A percentile compares a stretch with the other conserved stretches of the same genome.
Conservation (phyloP, 1,284 basidiomycete species). For the Austroboletus rostrupii region DNA sequence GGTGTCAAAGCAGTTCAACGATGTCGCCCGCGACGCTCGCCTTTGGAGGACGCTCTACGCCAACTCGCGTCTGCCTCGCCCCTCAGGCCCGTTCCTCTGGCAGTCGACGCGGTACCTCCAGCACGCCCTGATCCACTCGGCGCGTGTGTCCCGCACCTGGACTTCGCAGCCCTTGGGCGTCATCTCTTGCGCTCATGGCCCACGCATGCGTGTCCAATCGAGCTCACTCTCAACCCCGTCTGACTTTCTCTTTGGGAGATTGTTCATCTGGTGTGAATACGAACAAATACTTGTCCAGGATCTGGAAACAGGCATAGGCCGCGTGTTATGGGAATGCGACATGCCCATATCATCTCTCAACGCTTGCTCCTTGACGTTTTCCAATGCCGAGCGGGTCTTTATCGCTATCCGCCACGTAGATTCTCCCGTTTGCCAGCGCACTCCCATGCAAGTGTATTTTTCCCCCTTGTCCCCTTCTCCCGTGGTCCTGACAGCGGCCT, state of each 20-base stretch:
- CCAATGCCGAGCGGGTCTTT: conserved; percentile 19
- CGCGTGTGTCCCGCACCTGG: conserved; percentile 20
- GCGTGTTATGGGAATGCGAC: conserved; percentile 14
- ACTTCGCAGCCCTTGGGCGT: conserved; percentile 17
- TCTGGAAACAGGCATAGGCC: conserved; percentile 22
- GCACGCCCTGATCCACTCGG: conserved; percentile 16
- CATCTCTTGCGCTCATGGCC: conserved; percentile 15
- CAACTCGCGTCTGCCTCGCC: conserved; percentile 18
- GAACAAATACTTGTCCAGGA: conserved; percentile 20
- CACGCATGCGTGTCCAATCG: conserved; percentile 11
- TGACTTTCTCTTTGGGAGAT: conserved; percentile 23
- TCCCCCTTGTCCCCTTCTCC: neutral
- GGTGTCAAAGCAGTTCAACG: conserved; percentile 21
- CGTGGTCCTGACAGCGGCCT: conserved; percentile 1
- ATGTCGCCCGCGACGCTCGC: conserved; percentile 14
- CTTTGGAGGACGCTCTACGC: conserved; percentile 19
- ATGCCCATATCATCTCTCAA: conserved; percentile 18
- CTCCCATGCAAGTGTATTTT: conserved; percentile 19
- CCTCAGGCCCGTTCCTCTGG: conserved; percentile 23
- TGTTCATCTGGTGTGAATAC: conserved; percentile 23
- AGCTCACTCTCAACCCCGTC: conserved; percentile 16
- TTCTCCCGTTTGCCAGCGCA: conserved; percentile 14
- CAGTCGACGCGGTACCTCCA: conserved; percentile 21
- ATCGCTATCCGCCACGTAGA: conserved; percentile 20
- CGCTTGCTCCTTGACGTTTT: conserved; percentile 18